Percentiles rank a stretch among this genome's conserved stretches.
Evolutionary conservation across 768 basidiomycete genomes (phyloP).

Genomic region (Termitomyces sp.): DNA sequence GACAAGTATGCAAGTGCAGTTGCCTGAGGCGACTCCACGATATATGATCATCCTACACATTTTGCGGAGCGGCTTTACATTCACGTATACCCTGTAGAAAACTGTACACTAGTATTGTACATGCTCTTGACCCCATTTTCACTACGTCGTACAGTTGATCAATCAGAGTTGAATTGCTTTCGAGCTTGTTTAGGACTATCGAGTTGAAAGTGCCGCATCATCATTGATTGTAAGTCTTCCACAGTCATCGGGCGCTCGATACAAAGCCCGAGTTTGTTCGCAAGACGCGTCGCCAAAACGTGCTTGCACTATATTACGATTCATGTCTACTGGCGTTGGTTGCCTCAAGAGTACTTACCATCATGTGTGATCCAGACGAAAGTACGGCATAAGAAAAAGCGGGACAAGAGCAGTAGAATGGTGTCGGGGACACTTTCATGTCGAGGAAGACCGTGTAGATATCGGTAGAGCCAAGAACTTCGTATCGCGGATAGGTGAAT

Average conservation of each 20-base stretch:
- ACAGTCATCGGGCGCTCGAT: constrained; percentile 42
- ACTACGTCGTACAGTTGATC: not conserved
- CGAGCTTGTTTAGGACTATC: not conserved
- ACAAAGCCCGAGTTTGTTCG: constrained; percentile 47
- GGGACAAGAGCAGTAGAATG: constrained; percentile 72
- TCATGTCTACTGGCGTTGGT: not conserved
- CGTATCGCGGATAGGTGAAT: constrained; percentile 58
- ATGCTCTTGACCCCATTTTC: not conserved
- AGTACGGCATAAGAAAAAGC: constrained; percentile 67
- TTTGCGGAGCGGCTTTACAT: not conserved
- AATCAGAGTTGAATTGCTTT: not conserved
- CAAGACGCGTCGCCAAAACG: constrained; percentile 62
- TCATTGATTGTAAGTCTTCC: constrained; percentile 46
- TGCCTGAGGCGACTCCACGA: not conserved
- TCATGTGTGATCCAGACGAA: constrained; percentile 52
- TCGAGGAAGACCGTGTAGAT: constrained; percentile 57
- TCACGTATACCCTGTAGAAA: not conserved
- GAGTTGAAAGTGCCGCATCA: constrained; percentile 30
- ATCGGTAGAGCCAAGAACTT: constrained; percentile 64
- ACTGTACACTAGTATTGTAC: not conserved
- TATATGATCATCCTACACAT: not conserved
- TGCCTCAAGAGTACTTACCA: constrained; percentile 38
- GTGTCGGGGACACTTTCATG: constrained; percentile 31
- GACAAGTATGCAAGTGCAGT: constrained; percentile 25
- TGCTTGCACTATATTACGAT: constrained; percentile 82